These are phyloP conservation scores for Tetrahymena thermophila DNA, from an alignment of 73 alveolate genomes.

Conservation along the genomic window DNA sequence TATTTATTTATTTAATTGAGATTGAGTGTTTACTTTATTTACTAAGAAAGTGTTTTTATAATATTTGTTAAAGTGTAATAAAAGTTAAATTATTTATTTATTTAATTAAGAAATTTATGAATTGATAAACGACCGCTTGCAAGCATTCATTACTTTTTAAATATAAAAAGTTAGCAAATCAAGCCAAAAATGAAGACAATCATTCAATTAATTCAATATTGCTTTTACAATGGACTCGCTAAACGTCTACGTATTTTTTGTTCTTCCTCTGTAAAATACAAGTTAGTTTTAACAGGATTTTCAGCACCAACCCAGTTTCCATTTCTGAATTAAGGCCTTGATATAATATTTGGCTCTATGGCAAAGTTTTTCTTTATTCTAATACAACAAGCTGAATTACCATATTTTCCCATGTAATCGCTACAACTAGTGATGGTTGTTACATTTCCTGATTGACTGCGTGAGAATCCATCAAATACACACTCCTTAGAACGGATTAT, in stretches of 20 bases:
- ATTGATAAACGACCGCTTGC: no score
- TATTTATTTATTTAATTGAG: background rate
- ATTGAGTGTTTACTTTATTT: background rate
- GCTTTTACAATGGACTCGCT: background rate
- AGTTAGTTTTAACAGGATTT: background rate
- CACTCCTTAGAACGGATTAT: slow-evolving; percentile 75
- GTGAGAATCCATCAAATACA: slow-evolving; percentile 65
- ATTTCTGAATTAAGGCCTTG: background rate
- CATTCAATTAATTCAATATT: background rate
- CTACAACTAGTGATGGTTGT: background rate
- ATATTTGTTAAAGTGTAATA: background rate
- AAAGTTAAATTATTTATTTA: no score
- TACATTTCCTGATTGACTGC: background rate
- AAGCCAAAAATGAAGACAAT: background rate
- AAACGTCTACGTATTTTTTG: background rate
- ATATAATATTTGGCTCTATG: background rate
- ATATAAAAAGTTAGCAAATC: background rate
- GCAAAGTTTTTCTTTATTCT: background rate
- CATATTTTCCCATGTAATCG: background rate
- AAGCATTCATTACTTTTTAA: no score
- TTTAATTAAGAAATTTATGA: background rate
- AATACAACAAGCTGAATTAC: background rate
- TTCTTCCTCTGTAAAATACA: background rate
- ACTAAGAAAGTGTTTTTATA: background rate
- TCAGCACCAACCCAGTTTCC: background rate